A percentile compares a stretch with the other conserved stretches of the same genome.
Evolutionary conservation across 1,284 basidiomycete genomes (phyloP).

Genomic region (Apiotrichum domesticum): DNA sequence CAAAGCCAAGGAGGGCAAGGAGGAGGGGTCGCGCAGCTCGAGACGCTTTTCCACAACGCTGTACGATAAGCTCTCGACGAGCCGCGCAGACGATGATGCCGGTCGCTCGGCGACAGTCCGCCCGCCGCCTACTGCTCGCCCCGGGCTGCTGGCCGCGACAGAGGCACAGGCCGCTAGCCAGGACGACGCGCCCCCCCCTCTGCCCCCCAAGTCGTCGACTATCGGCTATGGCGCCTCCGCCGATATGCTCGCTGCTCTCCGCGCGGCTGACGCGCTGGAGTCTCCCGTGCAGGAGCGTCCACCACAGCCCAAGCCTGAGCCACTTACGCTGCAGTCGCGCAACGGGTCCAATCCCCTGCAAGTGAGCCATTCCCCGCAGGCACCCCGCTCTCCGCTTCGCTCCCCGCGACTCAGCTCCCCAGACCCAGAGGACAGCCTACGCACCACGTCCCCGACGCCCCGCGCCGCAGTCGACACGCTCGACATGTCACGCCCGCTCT

Average conservation of each 20-base stretch:
- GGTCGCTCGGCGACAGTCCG: background rate
- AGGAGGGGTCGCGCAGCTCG: too few relatives aligned
- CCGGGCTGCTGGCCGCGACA: background rate
- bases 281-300: too few relatives aligned
- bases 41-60: too few relatives aligned
- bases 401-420: background rate
- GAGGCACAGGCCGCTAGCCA: too few relatives aligned
- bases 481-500: background rate
- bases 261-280: background rate
- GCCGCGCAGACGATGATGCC: too few relatives aligned
- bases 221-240: background rate
- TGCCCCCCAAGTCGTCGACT: background rate
- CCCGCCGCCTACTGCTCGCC: background rate
- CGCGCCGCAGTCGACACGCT: slow-evolving; percentile 3
- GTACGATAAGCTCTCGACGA: too few relatives aligned
- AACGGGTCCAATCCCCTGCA: too few relatives aligned
- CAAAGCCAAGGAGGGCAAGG: too few relatives aligned
- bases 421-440: background rate
- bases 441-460: background rate
- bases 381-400: background rate
- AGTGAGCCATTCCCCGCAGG: too few relatives aligned
- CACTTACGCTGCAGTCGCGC: background rate
- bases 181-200: background rate
- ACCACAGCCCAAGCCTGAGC: background rate
- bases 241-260: background rate